Evolutionary conservation across 2,329 filamentous ascomycete species (phyloP), one percentile per base, ranked within the genome.

Genomic region (Alternaria viburni): DNA sequence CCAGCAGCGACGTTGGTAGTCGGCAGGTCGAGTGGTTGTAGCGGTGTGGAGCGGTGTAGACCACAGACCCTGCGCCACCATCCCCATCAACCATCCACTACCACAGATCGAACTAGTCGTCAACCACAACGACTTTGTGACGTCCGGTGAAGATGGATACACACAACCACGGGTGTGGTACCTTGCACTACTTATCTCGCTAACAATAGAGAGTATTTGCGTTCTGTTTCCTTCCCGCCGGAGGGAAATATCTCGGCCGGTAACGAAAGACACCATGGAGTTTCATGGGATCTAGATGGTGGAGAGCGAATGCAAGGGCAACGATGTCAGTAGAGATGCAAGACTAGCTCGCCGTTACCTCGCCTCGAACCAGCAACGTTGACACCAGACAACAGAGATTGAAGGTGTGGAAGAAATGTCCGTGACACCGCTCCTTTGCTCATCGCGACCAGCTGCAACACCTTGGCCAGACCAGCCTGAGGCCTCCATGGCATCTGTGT

Each of bases 1-100:
- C 28, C 45, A 43, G 28, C 45, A 43, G 23, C 23, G 23, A 23
- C 23, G 23, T 23, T 23, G 23, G 23, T 23, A 23, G 23, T 23
- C 23, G 23, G 23, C 23, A 23, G 23, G 23, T 23, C 23, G 23
- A 23, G 23, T 23, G 23, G 23, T 15, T 51, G 46, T 21, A 63
- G 65, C 65, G 64, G 68, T 69, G 68, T 66, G 61, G 51, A 65
- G 69, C 66, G 69, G 67, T 71, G 69, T 66, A 59, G 59, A 25
- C 23, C 23, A 23, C 23, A 23, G 23, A 23, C 23, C 23, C 23
- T 23, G 23, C 23, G 23, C 23, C 23, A 23, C 23, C 23, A 23
- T 23, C 23, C 23, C 23, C 21, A 21, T 21, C 21, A 3, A 21
- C 23, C n/a, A 23, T 23, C 23, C 23, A 23, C 23, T 5, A 5